These are phyloP conservation scores for Puccinia hordei DNA, from an alignment of 1,284 basidiomycete genomes.

Conservation along the genomic window DNA sequence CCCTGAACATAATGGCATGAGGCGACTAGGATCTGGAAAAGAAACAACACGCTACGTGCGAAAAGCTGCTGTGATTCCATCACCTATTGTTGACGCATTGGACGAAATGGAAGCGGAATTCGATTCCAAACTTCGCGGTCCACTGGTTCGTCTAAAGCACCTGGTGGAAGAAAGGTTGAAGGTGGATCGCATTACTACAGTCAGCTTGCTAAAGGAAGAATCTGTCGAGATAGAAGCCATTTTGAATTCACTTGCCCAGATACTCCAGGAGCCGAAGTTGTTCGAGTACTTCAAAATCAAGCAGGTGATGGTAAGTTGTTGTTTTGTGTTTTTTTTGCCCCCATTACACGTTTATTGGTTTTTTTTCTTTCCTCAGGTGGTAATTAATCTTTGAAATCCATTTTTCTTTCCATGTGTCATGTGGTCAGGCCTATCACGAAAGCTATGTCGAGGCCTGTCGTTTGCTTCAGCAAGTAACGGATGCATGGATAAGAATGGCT, in stretches of 20 bases:
- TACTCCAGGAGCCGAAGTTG: background rate
- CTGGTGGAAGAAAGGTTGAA: background rate
- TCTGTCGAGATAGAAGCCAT: background rate
- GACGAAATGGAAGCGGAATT: background rate
- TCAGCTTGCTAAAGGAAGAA: background rate
- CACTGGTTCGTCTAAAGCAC: background rate
- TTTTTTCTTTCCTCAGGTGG: background rate
- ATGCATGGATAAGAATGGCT: background rate
- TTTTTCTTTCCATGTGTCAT: background rate
- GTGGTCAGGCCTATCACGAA: constrained; percentile 2
- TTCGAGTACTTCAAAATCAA: constrained; percentile 3
- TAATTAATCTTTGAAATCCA: background rate
- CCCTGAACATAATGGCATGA: background rate
- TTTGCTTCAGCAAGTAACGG: constrained; percentile 11
- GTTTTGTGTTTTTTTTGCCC: background rate
- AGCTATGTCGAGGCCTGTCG: constrained; percentile 5
- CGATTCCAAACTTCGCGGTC: constrained; percentile 3
- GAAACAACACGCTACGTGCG: background rate
- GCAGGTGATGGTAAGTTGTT: background rate
- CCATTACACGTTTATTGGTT: background rate
- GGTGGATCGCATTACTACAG: background rate
- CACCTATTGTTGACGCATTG: background rate
- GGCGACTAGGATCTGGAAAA: background rate
- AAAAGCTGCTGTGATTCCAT: background rate
- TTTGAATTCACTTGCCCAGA: background rate